These are phyloP conservation scores for Diaporthe vaccinii DNA, from an alignment of 2,329 filamentous ascomycete species.

Conservation along the genomic window DNA sequence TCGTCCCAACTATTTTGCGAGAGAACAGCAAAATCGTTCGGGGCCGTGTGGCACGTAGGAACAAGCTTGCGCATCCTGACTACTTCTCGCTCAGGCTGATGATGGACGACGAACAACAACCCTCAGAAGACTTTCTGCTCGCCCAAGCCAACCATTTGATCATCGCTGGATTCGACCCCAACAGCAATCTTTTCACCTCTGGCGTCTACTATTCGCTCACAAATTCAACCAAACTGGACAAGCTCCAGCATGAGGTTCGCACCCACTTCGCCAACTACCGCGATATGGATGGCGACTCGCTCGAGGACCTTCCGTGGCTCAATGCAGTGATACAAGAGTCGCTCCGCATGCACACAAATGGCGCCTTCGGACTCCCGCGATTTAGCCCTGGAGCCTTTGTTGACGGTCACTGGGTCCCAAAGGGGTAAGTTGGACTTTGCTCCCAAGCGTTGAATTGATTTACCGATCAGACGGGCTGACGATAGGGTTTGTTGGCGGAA, in stretches of 20 bases:
- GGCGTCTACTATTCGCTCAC: background rate
- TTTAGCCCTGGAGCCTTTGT: background rate
- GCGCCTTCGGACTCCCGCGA: background rate
- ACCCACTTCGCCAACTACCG: background rate
- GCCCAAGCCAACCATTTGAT: background rate
- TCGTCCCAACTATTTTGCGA: background rate
- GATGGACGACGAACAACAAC: background rate
- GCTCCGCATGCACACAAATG: background rate
- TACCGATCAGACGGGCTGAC: background rate
- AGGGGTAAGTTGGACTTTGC: background rate
- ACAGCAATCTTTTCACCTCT: background rate
- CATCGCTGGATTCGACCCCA: background rate
- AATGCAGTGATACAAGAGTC: background rate
- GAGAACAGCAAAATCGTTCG: background rate
- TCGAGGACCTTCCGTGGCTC: background rate
- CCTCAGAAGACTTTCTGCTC: background rate
- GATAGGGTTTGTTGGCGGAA: background rate
- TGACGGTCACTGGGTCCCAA: background rate
- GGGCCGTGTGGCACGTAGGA: background rate
- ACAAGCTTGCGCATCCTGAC: background rate
- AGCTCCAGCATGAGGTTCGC: background rate
- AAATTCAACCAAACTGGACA: background rate
- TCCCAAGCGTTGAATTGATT: background rate
- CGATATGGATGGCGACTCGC: background rate
- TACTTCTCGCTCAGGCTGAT: slow-evolving; percentile 8